phyloP scores from a whole-genome alignment of 768 basidiomycete species.

The Kwoniella sp. region DNA sequence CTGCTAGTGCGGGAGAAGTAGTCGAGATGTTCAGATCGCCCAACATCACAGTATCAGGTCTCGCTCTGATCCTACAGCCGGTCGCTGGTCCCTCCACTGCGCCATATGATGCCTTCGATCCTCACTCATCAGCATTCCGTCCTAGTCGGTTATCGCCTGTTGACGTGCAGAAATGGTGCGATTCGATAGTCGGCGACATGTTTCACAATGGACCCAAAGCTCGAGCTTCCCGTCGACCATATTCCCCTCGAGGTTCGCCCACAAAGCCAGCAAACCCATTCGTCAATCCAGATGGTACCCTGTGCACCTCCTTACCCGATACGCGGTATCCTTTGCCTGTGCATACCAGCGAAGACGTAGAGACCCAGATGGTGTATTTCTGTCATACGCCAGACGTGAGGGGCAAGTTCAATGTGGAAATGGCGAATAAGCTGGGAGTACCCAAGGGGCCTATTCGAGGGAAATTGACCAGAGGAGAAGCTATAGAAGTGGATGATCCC shows the following conservation, averaged over 20 bases:
- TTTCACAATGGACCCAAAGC: constrained; percentile 38
- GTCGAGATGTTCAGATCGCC: constrained; percentile 29
- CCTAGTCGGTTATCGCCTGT: constrained; percentile 20
- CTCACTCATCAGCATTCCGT: constrained; percentile 14
- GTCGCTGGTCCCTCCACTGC: neutral
- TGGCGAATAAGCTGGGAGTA: constrained; percentile 68
- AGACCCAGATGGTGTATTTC: constrained; percentile 51
- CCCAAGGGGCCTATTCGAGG: constrained; percentile 65
- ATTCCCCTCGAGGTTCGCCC: constrained; percentile 6
- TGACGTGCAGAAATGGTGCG: constrained; percentile 39
- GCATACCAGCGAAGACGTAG: constrained; percentile 26
- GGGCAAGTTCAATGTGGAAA: constrained; percentile 72
- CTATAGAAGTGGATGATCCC: constrained; percentile 59
- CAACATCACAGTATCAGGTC: constrained; percentile 32
- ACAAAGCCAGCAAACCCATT: constrained; percentile 12
- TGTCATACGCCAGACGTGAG: constrained; percentile 58
- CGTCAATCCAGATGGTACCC: constrained; percentile 19
- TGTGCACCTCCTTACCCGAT: constrained; percentile 18
- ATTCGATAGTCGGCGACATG: constrained; percentile 51
- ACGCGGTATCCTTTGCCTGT: constrained; percentile 29
- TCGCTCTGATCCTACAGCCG: constrained; percentile 18
- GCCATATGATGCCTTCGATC: constrained; percentile 8
- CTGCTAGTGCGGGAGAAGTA: constrained; percentile 5
- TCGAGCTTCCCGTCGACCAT: constrained; percentile 12
- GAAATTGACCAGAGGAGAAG: constrained; percentile 66